Base-by-base conservation (phyloP, 2,329 filamentous ascomycete genomes). In the Alternaria panax region DNA sequence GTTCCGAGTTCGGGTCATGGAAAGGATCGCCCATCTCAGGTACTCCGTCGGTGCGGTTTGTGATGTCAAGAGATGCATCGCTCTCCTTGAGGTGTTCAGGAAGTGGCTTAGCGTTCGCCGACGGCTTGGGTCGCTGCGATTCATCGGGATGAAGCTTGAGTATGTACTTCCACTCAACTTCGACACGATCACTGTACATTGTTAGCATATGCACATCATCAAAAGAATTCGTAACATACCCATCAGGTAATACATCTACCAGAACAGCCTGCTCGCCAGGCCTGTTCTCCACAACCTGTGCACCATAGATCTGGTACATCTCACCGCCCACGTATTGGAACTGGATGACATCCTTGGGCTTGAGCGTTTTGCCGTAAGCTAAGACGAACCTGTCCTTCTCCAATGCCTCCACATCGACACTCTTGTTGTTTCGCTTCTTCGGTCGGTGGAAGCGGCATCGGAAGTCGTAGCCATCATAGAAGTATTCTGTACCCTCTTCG, bases 391-490 rank as follows among this genome's bases (percentile, higher is more conserved):
- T 82, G 74, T 91, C 89, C 52, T 86, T 85, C 70, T 95, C 93
- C 62, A 95, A 81, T 1, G 83, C 81, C 54, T 91, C 87, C 34
- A 86, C 85, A 54, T 92, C 87, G 51, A 89, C 78, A 65, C 90
- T 91, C 79, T 90, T 92, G 63, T 92, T 89, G 68, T 94, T 88
- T 81, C 94, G 95, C 71, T 95, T 89, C 81, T 95, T 96, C 14
- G 91, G 88, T 50, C 95, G 88, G 77, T 99, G 95, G 80, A 96
- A 97, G 60, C 93, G 92, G 80, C 95, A 99, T 69, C 91, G 92
- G 76, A 98, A 93, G 73, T 97, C 92, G 70, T 96, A 94, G 1
- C 91, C 93, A 71, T 93, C 91, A 69, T 96, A 90, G 67, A 92
- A 94, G 78, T 97, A 97, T 76, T 97, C 93, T 1, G 89, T 92